These are phyloP conservation scores for Aspergillus costaricaensis DNA, from an alignment of 2,329 filamentous ascomycete genomes.

Conservation along the genomic window DNA sequence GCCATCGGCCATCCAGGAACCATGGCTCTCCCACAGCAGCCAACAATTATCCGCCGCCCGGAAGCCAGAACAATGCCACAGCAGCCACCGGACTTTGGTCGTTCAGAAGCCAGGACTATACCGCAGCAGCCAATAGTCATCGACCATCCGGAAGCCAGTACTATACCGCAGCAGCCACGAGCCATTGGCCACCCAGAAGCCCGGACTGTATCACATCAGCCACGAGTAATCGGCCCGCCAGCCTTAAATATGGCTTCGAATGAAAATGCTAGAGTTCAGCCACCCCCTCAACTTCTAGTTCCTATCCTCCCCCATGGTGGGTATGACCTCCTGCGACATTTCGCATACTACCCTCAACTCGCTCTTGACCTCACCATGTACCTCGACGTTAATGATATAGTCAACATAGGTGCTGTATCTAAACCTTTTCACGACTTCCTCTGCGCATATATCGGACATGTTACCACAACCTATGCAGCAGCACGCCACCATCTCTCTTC, in stretches of 20 bases:
- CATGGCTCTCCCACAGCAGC: background rate
- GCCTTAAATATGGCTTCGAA: background rate
- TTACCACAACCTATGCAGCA: background rate
- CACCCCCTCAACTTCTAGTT: background rate
- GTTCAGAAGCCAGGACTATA: background rate
- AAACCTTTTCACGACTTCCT: conserved; percentile 59
- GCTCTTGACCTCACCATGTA: conserved; percentile 57
- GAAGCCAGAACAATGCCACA: background rate
- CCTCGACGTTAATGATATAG: conserved; percentile 58
- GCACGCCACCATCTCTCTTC: background rate
- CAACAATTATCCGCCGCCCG: background rate
- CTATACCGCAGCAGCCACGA: background rate
- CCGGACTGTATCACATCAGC: too few relatives aligned
- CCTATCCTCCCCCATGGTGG: background rate
- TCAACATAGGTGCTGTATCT: conserved; percentile 67
- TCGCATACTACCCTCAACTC: conserved; percentile 48
- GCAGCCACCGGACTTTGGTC: background rate
- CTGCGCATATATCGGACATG: background rate
- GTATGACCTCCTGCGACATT: conserved; percentile 16
- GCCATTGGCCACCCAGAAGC: background rate
- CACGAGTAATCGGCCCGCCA: background rate
- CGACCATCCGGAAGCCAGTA: background rate
- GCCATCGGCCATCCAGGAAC: background rate
- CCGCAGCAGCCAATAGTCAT: background rate
- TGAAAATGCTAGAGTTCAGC: background rate